phyloP scores from a whole-genome alignment of 768 basidiomycete species.

The Podaxis sp. region DNA sequence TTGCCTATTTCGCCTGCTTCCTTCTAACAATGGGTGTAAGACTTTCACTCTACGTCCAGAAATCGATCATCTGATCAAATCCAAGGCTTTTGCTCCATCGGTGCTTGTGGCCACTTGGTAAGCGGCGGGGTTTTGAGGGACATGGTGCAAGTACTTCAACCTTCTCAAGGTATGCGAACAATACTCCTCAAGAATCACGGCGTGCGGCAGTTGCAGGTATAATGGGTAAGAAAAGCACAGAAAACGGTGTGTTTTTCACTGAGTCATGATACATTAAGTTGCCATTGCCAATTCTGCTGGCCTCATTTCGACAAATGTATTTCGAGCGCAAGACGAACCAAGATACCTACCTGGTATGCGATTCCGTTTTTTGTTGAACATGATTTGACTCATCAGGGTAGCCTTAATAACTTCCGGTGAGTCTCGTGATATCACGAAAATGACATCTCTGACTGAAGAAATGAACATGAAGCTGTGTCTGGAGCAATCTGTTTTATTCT shows the following conservation, averaged over 20 bases:
- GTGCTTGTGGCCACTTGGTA: slow-evolving; percentile 37
- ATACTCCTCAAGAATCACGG: slow-evolving; percentile 46
- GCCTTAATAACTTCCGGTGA: slow-evolving; percentile 45
- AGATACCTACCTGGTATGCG: slow-evolving; percentile 42
- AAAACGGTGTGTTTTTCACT: not conserved
- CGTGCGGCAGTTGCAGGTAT: slow-evolving; percentile 50
- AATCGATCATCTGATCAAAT: not conserved
- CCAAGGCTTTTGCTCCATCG: slow-evolving; percentile 43
- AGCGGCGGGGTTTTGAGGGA: not conserved
- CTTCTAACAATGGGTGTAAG: slow-evolving; percentile 47
- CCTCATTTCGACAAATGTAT: slow-evolving; percentile 51
- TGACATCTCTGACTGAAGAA: not conserved
- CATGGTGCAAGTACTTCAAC: not conserved
- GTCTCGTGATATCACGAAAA: slow-evolving; percentile 10
- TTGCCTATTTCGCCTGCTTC: slow-evolving; percentile 57
- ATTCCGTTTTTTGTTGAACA: not conserved
- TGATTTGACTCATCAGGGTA: slow-evolving; percentile 1
- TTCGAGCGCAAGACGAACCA: slow-evolving; percentile 48
- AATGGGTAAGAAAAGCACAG: slow-evolving; percentile 35
- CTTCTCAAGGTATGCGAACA: slow-evolving; percentile 39
- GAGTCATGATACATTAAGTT: slow-evolving; percentile 24
- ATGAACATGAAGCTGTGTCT: slow-evolving; percentile 34
- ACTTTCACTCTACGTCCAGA: not conserved
- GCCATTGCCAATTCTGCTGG: slow-evolving; percentile 49
- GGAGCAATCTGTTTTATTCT: slow-evolving; percentile 45